A percentile compares a stretch with the other conserved stretches of the same genome.
Evolutionary conservation across 352 stramenopile species (phyloP).

Genomic region (Phytophthora citrophthora): DNA sequence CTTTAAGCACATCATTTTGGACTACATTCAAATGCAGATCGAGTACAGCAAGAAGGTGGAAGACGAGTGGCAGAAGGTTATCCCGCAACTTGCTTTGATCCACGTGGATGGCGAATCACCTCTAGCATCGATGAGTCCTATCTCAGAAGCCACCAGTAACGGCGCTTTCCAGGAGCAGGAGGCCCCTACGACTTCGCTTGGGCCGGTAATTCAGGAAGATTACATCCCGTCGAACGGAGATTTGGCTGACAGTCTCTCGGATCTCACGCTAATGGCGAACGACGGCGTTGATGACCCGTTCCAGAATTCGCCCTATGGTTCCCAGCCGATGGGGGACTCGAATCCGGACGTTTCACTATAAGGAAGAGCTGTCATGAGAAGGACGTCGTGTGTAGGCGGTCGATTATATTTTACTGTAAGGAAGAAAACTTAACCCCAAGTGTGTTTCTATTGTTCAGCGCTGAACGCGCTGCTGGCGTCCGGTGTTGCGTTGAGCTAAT

Average conservation of each 20-base stretch:
- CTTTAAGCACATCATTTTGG: constrained; percentile 95
- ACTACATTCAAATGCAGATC: constrained; percentile 98
- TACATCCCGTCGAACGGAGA: constrained; percentile 74
- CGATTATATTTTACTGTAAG: constrained; percentile 49
- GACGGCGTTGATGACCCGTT: constrained; percentile 39
- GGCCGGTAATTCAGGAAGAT: constrained; percentile 70
- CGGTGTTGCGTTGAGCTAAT: constrained; percentile 32
- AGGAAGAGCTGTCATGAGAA: not conserved
- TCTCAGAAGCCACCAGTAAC: constrained; percentile 30
- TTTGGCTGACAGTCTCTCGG: constrained; percentile 53
- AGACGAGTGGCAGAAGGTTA: constrained; percentile 79
- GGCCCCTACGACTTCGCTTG: constrained; percentile 15
- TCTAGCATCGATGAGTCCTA: constrained; percentile 45
- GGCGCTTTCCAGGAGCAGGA: constrained; percentile 21
- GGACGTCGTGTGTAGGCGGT: constrained; percentile 8
- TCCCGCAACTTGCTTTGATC: constrained; percentile 77
- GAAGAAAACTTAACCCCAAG: constrained; percentile 14
- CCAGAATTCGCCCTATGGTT: constrained; percentile 40
- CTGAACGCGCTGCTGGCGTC: constrained; percentile 11
- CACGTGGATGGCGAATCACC: constrained; percentile 59
- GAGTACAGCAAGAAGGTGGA: constrained; percentile 96
- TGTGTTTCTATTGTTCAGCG: constrained; percentile 22
- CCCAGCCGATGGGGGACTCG: constrained; percentile 33
- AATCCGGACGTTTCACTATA: constrained; percentile 46
- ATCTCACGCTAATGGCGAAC: constrained; percentile 56